phyloP scores from a whole-genome alignment of 2,329 filamentous ascomycete genomes.

The Dactylellina haptotyla region DNA sequence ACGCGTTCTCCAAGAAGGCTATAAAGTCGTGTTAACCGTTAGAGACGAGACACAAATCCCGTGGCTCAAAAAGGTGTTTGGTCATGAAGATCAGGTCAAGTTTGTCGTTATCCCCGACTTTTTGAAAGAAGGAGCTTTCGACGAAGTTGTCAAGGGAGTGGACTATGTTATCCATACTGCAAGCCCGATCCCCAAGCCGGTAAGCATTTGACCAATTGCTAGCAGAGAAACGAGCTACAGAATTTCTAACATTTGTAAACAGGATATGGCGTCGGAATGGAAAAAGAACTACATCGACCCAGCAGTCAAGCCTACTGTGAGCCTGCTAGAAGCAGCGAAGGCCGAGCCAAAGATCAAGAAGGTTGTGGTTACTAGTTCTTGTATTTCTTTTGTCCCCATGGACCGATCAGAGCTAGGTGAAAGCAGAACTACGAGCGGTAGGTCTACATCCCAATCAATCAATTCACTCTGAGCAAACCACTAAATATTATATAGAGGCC shows the following conservation, averaged over 20 bases:
- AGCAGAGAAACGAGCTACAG: background rate
- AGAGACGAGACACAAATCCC: slow-evolving; percentile 60
- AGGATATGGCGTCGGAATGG: slow-evolving; percentile 18
- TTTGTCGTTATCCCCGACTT: slow-evolving; percentile 75
- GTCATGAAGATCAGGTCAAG: slow-evolving; percentile 34
- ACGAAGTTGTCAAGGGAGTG: slow-evolving; percentile 63
- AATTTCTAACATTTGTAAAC: background rate
- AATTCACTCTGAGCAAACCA: too few relatives aligned
- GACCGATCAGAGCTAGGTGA: slow-evolving; percentile 34
- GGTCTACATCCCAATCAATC: background rate
- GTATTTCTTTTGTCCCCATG: slow-evolving; percentile 37
- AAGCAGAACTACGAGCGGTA: slow-evolving; percentile 35
- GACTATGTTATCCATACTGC: slow-evolving; percentile 50
- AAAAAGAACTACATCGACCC: slow-evolving; percentile 46
- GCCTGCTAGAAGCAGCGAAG: slow-evolving; percentile 23
- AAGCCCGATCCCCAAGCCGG: slow-evolving; percentile 40
- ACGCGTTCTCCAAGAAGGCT: slow-evolving; percentile 63
- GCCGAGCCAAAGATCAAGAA: slow-evolving; percentile 70
- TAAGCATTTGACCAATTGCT: background rate
- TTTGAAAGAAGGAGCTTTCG: slow-evolving; percentile 74
- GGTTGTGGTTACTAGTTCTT: slow-evolving; percentile 72
- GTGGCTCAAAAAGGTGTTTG: slow-evolving; percentile 44
- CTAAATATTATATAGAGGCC: slow-evolving; percentile 15
- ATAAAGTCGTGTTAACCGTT: slow-evolving; percentile 64
- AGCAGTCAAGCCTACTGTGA: slow-evolving; percentile 29